Percentiles rank a stretch among this genome's conserved stretches.
Evolutionary conservation across 2,329 filamentous ascomycete genomes (phyloP).

Genomic region (Fusarium poae): DNA sequence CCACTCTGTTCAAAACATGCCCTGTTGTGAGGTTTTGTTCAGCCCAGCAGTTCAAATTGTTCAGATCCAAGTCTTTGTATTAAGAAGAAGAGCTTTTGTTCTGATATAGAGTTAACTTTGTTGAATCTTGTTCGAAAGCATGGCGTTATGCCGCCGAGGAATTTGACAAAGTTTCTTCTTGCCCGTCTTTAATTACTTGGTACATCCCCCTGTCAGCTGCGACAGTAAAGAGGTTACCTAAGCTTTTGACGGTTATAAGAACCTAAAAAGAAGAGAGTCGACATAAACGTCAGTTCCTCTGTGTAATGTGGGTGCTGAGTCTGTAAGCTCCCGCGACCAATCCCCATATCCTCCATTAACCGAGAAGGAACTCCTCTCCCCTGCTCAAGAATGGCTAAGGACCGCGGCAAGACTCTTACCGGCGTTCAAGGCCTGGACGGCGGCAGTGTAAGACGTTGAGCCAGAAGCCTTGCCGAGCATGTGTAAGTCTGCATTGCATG

Average conservation of each 20-base stretch:
- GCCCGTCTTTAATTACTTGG: too few relatives aligned
- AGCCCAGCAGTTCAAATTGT: neutral
- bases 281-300: neutral
- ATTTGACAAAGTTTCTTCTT: too few relatives aligned
- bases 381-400: neutral
- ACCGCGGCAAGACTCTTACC: rapidly evolving
- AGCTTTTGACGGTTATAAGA: too few relatives aligned
- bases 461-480: neutral
- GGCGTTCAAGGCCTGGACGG: neutral
- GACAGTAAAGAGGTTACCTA: too few relatives aligned
- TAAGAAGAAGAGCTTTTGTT: too few relatives aligned
- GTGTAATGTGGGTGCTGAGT: neutral
- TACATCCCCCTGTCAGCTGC: too few relatives aligned
- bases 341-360: conserved; percentile 5
- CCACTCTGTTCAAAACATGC: neutral
- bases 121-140: too few relatives aligned
- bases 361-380: neutral
- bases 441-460: neutral
- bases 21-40: neutral
- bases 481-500: neutral
- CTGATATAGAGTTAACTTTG: too few relatives aligned
- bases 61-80: neutral
- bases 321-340: neutral
- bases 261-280: too few relatives aligned
- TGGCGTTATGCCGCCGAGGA: too few relatives aligned